These are phyloP conservation scores for Tolypocladium amazonense DNA, from an alignment of 2,329 filamentous ascomycete genomes.

Conservation along the genomic window DNA sequence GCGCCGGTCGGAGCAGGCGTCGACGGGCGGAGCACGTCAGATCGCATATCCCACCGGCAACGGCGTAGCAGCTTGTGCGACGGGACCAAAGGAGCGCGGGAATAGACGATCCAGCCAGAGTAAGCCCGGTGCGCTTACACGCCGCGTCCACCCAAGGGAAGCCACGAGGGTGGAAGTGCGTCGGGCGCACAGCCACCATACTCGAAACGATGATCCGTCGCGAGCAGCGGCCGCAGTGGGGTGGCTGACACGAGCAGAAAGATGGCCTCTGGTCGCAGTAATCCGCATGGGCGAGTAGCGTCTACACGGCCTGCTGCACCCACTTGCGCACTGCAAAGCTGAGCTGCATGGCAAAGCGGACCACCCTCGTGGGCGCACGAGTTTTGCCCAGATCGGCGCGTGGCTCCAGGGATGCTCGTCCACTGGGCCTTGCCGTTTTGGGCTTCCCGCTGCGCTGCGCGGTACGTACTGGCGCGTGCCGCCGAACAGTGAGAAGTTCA, in stretches of 20 bases:
- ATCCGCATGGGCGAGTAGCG: neutral
- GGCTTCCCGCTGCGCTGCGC: constrained; percentile 4
- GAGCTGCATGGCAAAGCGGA: constrained; percentile 3
- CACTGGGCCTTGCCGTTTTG: constrained; percentile 14
- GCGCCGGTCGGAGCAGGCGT: neutral
- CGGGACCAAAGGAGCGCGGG: neutral
- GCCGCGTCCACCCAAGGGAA: neutral
- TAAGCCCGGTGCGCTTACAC: neutral
- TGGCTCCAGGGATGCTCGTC: constrained; percentile 24
- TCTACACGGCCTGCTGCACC: neutral
- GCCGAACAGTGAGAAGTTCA: neutral
- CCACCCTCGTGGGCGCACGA: constrained; percentile 8
- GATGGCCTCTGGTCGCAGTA: neutral
- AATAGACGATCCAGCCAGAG: neutral
- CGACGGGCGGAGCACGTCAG: neutral
- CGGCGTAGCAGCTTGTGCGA: neutral
- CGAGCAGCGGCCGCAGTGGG: neutral
- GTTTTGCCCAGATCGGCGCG: constrained; percentile 21
- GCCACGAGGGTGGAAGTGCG: neutral
- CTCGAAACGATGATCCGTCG: neutral
- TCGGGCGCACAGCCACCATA: neutral
- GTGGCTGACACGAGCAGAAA: neutral
- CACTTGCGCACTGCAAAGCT: neutral
- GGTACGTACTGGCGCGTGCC: too few relatives aligned
- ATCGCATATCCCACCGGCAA: neutral